phyloP scores from a whole-genome alignment of 768 basidiomycete species.

The Crepidotus variabilis region DNA sequence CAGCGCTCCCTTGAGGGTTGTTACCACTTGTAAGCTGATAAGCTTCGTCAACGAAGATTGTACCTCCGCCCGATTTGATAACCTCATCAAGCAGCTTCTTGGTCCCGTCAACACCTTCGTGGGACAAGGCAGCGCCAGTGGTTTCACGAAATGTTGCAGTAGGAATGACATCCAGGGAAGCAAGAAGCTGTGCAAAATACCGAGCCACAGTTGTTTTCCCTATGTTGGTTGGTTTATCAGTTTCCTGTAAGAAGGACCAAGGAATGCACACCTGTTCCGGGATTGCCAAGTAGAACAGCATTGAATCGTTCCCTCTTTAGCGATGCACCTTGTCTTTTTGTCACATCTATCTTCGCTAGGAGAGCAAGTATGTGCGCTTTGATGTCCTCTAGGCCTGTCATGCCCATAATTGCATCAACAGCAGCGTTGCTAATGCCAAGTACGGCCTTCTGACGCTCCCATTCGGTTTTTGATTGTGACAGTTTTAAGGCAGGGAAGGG shows the following conservation, averaged over 20 bases:
- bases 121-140: slow-evolving; percentile 55
- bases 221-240: slow-evolving; percentile 18
- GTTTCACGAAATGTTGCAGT: slow-evolving; percentile 56
- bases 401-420: slow-evolving; percentile 66
- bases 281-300: slow-evolving; percentile 62
- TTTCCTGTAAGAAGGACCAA: no score
- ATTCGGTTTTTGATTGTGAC: slow-evolving; percentile 42
- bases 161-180: slow-evolving; percentile 50
- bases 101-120: slow-evolving; percentile 50
- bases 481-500: slow-evolving; percentile 10
- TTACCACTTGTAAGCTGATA: slow-evolving; percentile 56
- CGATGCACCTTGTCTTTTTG: slow-evolving; percentile 48
- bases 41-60: slow-evolving; percentile 69
- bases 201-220: slow-evolving; percentile 72
- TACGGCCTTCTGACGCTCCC: slow-evolving; percentile 54
- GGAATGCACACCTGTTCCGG: slow-evolving; percentile 55
- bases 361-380: slow-evolving; percentile 57
- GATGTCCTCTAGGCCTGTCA: slow-evolving; percentile 68
- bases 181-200: slow-evolving; percentile 57
- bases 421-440: slow-evolving; percentile 47
- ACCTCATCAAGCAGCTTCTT: slow-evolving; percentile 47
- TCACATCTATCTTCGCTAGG: slow-evolving; percentile 53
- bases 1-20: slow-evolving; percentile 48
- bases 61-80: slow-evolving; percentile 53
- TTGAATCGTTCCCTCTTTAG: slow-evolving; percentile 58